Evolutionary conservation across 768 basidiomycete species (phyloP).

Genomic region (Psilocybe tampanensis): DNA sequence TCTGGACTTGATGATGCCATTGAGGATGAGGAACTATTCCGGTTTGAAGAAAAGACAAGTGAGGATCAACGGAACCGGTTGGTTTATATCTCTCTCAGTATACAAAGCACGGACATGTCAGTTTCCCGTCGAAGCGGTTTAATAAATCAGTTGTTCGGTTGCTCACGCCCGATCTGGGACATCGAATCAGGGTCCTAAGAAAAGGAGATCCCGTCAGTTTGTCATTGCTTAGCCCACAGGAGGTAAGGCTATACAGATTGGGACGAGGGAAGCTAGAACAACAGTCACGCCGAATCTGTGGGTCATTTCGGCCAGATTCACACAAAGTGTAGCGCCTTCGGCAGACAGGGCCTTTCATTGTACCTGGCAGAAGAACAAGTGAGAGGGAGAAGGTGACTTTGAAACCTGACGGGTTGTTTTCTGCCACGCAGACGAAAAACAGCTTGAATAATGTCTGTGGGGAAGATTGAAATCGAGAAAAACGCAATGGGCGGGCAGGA

Average conservation of each 20-base stretch:
- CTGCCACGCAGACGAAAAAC: slow-evolving; percentile 19
- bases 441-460: slow-evolving; percentile 26
- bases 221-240: slow-evolving; percentile 34
- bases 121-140: slow-evolving; percentile 30
- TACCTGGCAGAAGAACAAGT: slow-evolving; percentile 11
- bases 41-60: slow-evolving; percentile 22
- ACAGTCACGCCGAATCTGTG: slow-evolving; percentile 23
- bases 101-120: slow-evolving; percentile 23
- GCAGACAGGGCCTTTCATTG: slow-evolving; percentile 16
- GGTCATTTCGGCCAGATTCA: slow-evolving; percentile 31
- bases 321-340: slow-evolving; percentile 22
- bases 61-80: slow-evolving; percentile 23
- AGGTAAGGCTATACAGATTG: slow-evolving; percentile 35
- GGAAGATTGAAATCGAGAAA: not conserved
- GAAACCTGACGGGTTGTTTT: slow-evolving; percentile 4
- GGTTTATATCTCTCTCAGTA: slow-evolving; percentile 32
- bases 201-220: slow-evolving; percentile 32
- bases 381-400: not conserved
- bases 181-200: slow-evolving; percentile 22
- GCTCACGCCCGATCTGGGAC: slow-evolving; percentile 16
- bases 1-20: slow-evolving; percentile 24
- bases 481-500: not conserved
- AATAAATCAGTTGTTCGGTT: slow-evolving; percentile 35
- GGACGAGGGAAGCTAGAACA: slow-evolving; percentile 25
- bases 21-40: slow-evolving; percentile 12